Evolutionary conservation across 495 filamentous ascomycete genomes (phyloP), one percentile per base, ranked within the genome.

Genomic region (Haplographium delicatum): DNA sequence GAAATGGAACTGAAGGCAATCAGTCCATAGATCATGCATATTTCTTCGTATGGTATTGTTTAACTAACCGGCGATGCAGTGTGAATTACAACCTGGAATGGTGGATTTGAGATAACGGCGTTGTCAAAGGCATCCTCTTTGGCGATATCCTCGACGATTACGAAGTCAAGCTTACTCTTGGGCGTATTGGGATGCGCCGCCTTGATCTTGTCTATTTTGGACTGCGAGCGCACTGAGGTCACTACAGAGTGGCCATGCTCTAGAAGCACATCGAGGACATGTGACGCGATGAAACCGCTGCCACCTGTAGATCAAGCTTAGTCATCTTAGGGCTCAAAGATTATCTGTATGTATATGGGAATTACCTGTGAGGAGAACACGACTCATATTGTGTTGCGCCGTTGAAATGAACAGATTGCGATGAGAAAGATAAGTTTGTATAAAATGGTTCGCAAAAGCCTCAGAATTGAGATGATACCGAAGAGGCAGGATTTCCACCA

Each of bases 31-130:
- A n/a, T n/a, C n/a, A n/a, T n/a, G n/a, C n/a, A n/a, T n/a, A n/a
- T n/a, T n/a, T n/a, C n/a, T n/a, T n/a, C n/a, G n/a, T n/a, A n/a
- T n/a, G n/a, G n/a, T n/a, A n/a, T n/a, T n/a, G n/a, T n/a, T n/a
- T 44, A 56, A 26, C 42, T 86, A 70, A 94, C 94, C 3, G 91
- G 89, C 10, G 81, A 85, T 2, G 91, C 90, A 1, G 89, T 95
- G 66, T 97, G 91, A 41, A 96, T 71, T 19, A 97, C 88, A 53
- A 80, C 84, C 51, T 91, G 89, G 51, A 96, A 83, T 2, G 82
- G 85, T 1, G 86, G 85, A 23, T 44, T 50, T n/a, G n/a, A n/a
- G 40, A 74, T 79, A 49, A 89, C 80, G 13, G 86, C 86, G 58
- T 89, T 72, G 56, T 94, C 86, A 64, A 95, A 94, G 53, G 88